A percentile compares a stretch with the other conserved stretches of the same genome.
These are phyloP conservation scores for Aspergillus versicolor DNA, from an alignment of 2,329 filamentous ascomycete species.

Conservation along the genomic window DNA sequence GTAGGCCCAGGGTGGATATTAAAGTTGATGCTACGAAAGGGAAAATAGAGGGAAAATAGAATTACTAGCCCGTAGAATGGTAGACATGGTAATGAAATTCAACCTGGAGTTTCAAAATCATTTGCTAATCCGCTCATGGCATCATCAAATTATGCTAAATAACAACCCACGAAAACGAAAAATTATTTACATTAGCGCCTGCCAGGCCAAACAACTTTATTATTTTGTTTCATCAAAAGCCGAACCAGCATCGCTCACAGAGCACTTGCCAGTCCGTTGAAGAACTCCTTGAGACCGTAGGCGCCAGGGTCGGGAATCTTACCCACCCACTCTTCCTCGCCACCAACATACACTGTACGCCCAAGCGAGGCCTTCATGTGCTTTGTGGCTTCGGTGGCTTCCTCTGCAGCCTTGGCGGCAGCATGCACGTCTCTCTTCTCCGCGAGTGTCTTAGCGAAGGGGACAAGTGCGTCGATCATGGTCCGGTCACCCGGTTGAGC, in stretches of 20 bases:
- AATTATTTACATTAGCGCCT: not conserved
- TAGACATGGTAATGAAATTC: too few relatives aligned
- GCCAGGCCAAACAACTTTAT: slow-evolving; percentile 12
- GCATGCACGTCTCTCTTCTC: slow-evolving; percentile 65
- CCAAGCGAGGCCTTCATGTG: slow-evolving; percentile 90
- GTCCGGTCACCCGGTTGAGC: slow-evolving; percentile 88
- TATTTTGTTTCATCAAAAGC: not conserved
- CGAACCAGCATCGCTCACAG: slow-evolving; percentile 21
- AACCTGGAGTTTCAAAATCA: not conserved
- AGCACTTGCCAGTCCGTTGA: slow-evolving; percentile 69
- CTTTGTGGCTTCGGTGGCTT: slow-evolving; percentile 80
- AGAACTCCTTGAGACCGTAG: slow-evolving; percentile 79
- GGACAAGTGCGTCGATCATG: slow-evolving; percentile 82
- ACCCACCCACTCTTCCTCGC: slow-evolving; percentile 62
- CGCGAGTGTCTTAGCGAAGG: slow-evolving; percentile 74
- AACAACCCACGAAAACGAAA: not conserved
- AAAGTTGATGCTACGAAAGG: too few relatives aligned
- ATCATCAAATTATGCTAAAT: not conserved
- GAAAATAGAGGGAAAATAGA: too few relatives aligned
- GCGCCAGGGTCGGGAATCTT: slow-evolving; percentile 73
- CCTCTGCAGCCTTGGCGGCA: slow-evolving; percentile 72
- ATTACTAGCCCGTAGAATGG: too few relatives aligned
- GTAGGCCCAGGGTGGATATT: too few relatives aligned
- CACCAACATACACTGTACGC: slow-evolving; percentile 77
- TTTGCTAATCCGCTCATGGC: not conserved